Conservation (phyloP, 2,329 filamentous ascomycete genomes). For the Coniella vitis region DNA sequence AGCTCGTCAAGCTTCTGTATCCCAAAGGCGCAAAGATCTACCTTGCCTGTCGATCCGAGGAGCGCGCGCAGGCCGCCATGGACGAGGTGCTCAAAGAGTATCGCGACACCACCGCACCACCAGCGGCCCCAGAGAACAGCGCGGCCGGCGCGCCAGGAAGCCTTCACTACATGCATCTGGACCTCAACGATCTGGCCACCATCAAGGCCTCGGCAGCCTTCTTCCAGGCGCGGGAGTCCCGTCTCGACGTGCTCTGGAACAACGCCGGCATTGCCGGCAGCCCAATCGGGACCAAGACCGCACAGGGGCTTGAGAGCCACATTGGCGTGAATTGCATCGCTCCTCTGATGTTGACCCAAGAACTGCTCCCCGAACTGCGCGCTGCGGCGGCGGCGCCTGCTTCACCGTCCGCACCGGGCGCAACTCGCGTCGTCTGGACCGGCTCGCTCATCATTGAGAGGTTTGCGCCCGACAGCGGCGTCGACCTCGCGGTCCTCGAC, state of each 20-base stretch:
- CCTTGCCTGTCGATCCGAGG: conserved; percentile 22
- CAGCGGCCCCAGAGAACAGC: background rate
- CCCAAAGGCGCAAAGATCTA: conserved; percentile 30
- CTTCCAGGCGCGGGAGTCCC: conserved; percentile 30
- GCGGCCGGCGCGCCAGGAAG: conserved; percentile 12
- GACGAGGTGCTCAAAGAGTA: conserved; percentile 20
- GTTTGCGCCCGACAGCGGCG: conserved; percentile 4
- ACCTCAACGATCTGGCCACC: conserved; percentile 35
- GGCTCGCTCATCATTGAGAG: conserved; percentile 16
- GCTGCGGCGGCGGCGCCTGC: conserved; percentile 23
- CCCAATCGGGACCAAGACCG: conserved; percentile 18
- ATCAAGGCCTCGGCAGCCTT: conserved; percentile 30
- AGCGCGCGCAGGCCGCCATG: conserved; percentile 27
- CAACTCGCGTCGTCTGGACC: conserved; percentile 27
- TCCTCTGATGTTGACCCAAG: conserved; percentile 27
- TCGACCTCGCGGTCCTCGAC: conserved; percentile 10
- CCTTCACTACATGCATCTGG: conserved; percentile 29
- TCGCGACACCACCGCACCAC: background rate
- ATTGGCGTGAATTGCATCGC: conserved; percentile 30
- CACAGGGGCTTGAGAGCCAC: conserved; percentile 28
- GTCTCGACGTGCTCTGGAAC: conserved; percentile 37
- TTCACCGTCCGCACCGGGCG: conserved; percentile 16
- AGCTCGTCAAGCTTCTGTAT: conserved; percentile 47
- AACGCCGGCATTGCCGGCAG: conserved; percentile 27
- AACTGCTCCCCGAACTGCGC: conserved; percentile 28